A percentile compares a stretch with the other conserved stretches of the same genome.
Evolutionary conservation across 2,329 filamentous ascomycete species (phyloP).

Genomic region (Penicillium polonicum): DNA sequence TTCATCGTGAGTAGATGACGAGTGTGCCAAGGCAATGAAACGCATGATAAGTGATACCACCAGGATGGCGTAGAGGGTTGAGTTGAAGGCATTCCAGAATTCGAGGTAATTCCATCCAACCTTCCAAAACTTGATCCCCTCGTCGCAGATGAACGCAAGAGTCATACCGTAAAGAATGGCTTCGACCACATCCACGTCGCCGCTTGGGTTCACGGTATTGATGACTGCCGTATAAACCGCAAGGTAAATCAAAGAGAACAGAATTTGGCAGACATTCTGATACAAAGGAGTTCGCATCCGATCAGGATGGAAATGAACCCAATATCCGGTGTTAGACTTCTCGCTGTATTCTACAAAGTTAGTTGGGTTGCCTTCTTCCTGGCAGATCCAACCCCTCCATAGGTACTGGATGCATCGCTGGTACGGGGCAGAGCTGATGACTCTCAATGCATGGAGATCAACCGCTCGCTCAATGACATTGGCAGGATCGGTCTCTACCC

Average conservation of each 20-base stretch:
- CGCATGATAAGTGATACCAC: constrained; percentile 75
- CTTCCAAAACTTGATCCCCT: constrained; percentile 87
- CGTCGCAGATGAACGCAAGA: constrained; percentile 84
- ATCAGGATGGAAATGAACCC: constrained; percentile 85
- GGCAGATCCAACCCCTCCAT: constrained; percentile 95
- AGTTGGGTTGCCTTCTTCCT: constrained; percentile 87
- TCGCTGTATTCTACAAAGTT: constrained; percentile 84
- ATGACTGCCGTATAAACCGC: constrained; percentile 85
- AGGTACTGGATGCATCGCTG: constrained; percentile 92
- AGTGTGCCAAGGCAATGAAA: constrained; percentile 71
- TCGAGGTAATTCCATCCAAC: constrained; percentile 86
- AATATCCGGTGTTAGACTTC: constrained; percentile 74
- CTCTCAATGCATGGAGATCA: constrained; percentile 80
- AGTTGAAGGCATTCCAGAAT: constrained; percentile 98
- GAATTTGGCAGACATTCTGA: constrained; percentile 84
- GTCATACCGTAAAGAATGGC: constrained; percentile 87
- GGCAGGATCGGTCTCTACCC: constrained; percentile 67
- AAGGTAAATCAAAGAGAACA: constrained; percentile 80
- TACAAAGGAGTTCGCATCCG: constrained; percentile 90
- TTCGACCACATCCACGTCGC: constrained; percentile 82
- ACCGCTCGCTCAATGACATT: constrained; percentile 94
- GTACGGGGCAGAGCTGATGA: constrained; percentile 91
- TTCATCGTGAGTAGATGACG: constrained; percentile 48
- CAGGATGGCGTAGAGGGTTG: constrained; percentile 74
- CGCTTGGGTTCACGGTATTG: constrained; percentile 85